A percentile compares a stretch with the other conserved stretches of the same genome.
These are phyloP conservation scores for Reticulascus tulasneorum DNA, from an alignment of 2,329 filamentous ascomycete genomes.

Conservation along the genomic window DNA sequence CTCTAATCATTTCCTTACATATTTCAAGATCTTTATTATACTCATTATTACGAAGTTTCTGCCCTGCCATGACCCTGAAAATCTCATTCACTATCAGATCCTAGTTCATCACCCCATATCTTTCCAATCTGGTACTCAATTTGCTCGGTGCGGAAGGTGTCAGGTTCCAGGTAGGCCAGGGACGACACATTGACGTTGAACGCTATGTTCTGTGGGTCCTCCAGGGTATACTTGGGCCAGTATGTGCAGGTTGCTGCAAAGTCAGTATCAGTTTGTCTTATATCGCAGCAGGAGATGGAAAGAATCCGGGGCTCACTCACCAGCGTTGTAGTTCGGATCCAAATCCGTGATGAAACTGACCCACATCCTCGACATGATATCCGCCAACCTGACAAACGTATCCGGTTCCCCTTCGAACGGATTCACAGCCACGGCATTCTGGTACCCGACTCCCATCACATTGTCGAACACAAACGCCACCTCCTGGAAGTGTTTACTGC, in stretches of 20 bases:
- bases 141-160: conserved; percentile 39
- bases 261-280: too few species aligned
- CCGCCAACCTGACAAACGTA: conserved; percentile 36
- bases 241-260: not conserved
- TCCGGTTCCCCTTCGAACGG: conserved; percentile 37
- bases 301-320: too few species aligned
- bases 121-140: conserved; percentile 32
- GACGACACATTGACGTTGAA: conserved; percentile 44
- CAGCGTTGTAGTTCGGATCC: conserved; percentile 34
- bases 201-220: conserved; percentile 39
- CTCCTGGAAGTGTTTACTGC: conserved; percentile 24
- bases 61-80: too few species aligned
- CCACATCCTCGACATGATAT: conserved; percentile 49
- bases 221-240: conserved; percentile 41
- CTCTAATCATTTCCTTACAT: too few species aligned
- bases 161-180: conserved; percentile 36
- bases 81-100: too few species aligned
- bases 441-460: conserved; percentile 42
- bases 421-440: conserved; percentile 35
- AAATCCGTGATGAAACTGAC: conserved; percentile 42
- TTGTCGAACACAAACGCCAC: conserved; percentile 46
- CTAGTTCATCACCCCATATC: too few species aligned
- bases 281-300: too few species aligned
- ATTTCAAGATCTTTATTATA: too few species aligned
- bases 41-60: too few species aligned